These are phyloP conservation scores for Tilletia horrida DNA, from an alignment of 1,284 basidiomycete genomes.

Conservation along the genomic window DNA sequence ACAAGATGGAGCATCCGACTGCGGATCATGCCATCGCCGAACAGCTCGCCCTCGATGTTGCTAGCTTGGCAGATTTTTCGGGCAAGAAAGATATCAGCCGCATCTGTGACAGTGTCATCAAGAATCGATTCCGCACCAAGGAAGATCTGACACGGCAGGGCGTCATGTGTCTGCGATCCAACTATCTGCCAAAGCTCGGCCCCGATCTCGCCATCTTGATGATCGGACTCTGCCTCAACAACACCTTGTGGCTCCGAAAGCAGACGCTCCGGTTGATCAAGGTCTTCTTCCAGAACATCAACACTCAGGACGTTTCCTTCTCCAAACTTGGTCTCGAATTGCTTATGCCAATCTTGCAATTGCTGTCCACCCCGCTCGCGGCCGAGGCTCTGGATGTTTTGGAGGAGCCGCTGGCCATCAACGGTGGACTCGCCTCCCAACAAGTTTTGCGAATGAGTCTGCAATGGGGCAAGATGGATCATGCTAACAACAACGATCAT, in stretches of 20 bases:
- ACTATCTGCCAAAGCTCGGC: conserved; percentile 65
- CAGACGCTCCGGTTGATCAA: conserved; percentile 84
- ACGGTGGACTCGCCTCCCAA: conserved; percentile 70
- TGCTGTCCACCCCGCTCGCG: conserved; percentile 79
- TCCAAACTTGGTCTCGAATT: conserved; percentile 72
- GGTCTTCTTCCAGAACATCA: conserved; percentile 78
- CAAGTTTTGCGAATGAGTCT: conserved; percentile 79
- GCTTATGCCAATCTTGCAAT: conserved; percentile 80
- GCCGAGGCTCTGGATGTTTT: conserved; percentile 82
- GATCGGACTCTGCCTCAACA: conserved; percentile 80
- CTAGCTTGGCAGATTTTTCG: conserved; percentile 68
- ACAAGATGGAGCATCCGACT: conserved; percentile 64
- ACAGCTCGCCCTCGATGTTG: conserved; percentile 73
- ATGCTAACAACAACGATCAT: conserved; percentile 29
- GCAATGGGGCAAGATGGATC: conserved; percentile 37
- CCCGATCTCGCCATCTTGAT: conserved; percentile 76
- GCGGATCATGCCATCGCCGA: conserved; percentile 58
- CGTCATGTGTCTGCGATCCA: conserved; percentile 74
- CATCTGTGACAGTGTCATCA: conserved; percentile 83
- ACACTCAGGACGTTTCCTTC: conserved; percentile 65
- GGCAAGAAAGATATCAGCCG: conserved; percentile 73
- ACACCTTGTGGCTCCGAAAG: conserved; percentile 74
- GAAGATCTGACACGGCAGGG: conserved; percentile 92
- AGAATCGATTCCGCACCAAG: conserved; percentile 80
- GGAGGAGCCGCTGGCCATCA: conserved; percentile 76